Percentiles rank a stretch among this genome's conserved stretches.
These are phyloP conservation scores for Rusavskia elegans DNA, from an alignment of 495 filamentous ascomycete species.

Conservation along the genomic window DNA sequence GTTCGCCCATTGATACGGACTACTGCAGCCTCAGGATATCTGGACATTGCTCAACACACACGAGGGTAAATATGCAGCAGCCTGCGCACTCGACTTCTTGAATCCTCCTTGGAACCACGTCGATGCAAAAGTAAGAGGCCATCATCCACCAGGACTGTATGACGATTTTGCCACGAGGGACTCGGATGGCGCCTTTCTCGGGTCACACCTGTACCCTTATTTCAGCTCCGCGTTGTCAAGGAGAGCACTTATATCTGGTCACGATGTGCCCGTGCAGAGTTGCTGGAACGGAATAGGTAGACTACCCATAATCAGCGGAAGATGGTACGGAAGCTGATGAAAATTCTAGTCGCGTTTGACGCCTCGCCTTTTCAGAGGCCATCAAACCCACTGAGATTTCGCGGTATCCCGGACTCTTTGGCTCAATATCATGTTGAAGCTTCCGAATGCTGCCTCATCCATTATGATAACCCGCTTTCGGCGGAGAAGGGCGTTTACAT, in stretches of 20 bases:
- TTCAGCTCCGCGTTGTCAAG: slow-evolving; percentile 48
- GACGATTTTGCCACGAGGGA: slow-evolving; percentile 81
- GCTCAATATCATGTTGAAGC: slow-evolving; percentile 55
- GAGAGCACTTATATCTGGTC: slow-evolving; percentile 33
- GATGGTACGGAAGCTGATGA: too few relatives aligned
- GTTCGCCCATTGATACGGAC: not conserved
- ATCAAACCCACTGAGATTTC: slow-evolving; percentile 38
- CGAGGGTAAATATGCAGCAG: slow-evolving; percentile 58
- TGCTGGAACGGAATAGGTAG: slow-evolving; percentile 68
- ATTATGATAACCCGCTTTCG: slow-evolving; percentile 50
- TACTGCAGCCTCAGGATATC: slow-evolving; percentile 43
- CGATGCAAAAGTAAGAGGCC: too few relatives aligned
- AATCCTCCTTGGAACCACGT: slow-evolving; percentile 11
- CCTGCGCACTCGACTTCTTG: slow-evolving; percentile 69
- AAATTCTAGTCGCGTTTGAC: slow-evolving; percentile 28
- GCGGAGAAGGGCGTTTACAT: slow-evolving; percentile 47
- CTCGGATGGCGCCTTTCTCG: slow-evolving; percentile 38
- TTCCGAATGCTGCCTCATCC: slow-evolving; percentile 73
- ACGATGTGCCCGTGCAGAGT: slow-evolving; percentile 50
- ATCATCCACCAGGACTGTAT: slow-evolving; percentile 46
- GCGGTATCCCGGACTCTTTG: slow-evolving; percentile 53
- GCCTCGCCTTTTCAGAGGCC: slow-evolving; percentile 36
- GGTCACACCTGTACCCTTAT: slow-evolving; percentile 60
- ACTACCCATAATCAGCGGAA: slow-evolving; percentile 8
- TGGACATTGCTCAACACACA: slow-evolving; percentile 56